Conservation (phyloP, 208 protist genomes). For the Trypanosoma lewisi region DNA sequence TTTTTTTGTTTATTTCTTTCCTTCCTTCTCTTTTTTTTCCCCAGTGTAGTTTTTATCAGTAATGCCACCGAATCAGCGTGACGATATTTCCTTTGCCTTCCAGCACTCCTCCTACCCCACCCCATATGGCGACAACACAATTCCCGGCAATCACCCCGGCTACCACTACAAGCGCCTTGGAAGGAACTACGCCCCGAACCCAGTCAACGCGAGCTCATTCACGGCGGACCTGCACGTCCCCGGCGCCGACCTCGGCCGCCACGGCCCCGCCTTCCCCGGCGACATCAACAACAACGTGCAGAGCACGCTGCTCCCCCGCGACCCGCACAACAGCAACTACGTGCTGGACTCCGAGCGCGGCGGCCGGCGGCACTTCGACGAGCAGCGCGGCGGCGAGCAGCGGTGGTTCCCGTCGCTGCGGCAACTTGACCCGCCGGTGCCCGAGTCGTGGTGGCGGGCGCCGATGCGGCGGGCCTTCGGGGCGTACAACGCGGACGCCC, state of each 20-base stretch:
- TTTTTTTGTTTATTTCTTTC: conserved; percentile 12
- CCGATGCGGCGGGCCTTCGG: not conserved
- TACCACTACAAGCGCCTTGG: conserved; percentile 40
- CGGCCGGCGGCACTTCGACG: conserved; percentile 74
- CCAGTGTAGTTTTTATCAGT: conserved; percentile 1
- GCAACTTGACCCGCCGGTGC: not conserved
- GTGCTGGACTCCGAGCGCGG: conserved; percentile 58
- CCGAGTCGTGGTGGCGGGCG: not conserved
- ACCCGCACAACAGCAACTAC: conserved; percentile 34
- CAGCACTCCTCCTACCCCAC: conserved; percentile 65
- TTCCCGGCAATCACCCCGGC: conserved; percentile 66
- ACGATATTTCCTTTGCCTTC: conserved; percentile 72
- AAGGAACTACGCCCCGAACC: conserved; percentile 42
- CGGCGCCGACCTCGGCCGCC: conserved; percentile 8
- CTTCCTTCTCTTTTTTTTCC: conserved; percentile 24
- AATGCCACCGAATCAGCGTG: conserved; percentile 11
- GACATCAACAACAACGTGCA: conserved; percentile 18
- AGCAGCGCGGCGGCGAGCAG: conserved; percentile 36
- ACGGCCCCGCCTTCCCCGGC: not conserved
- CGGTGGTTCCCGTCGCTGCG: conserved; percentile 27
- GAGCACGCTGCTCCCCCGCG: conserved; percentile 11
- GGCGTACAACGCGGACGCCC: too few relatives aligned
- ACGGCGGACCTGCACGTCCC: conserved; percentile 40
- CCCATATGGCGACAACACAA: conserved; percentile 58
- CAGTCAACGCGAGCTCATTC: conserved; percentile 42